phyloP scores from a whole-genome alignment of 2,329 filamentous ascomycete species.

The Blumeria hordei region DNA sequence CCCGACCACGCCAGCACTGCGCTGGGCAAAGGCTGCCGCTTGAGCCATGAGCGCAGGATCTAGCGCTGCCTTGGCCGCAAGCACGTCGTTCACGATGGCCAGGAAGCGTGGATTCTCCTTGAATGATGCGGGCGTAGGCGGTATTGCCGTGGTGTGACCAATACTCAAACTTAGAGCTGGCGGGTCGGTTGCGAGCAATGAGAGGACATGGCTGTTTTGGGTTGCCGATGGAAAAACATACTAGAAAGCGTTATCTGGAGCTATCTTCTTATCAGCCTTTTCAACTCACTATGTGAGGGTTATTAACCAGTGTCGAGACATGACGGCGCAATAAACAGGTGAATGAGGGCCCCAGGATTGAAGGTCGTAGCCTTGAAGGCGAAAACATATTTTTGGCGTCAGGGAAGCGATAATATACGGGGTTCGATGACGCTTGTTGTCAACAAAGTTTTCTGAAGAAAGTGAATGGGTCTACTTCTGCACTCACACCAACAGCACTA shows the following conservation, averaged over 20 bases:
- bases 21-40: constrained; percentile 29
- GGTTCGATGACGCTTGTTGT: too few species aligned
- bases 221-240: constrained; percentile 28
- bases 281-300: constrained; percentile 13
- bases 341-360: too few species aligned
- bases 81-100: constrained; percentile 31
- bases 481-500: too few species aligned
- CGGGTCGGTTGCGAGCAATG: constrained; percentile 31
- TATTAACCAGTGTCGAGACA: constrained; percentile 12
- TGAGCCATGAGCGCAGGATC: constrained; percentile 31
- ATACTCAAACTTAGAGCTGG: constrained; percentile 30
- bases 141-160: constrained; percentile 31
- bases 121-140: constrained; percentile 36
- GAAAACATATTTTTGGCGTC: too few species aligned
- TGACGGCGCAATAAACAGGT: neutral
- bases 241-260: constrained; percentile 16
- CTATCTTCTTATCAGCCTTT: neutral
- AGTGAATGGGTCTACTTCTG: too few species aligned
- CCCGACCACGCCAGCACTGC: constrained; percentile 4
- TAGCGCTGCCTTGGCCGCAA: constrained; percentile 27
- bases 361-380: too few species aligned
- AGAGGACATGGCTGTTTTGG: constrained; percentile 26
- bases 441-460: too few species aligned
- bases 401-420: too few species aligned
- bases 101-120: constrained; percentile 33